Conservation (phyloP, 1,284 basidiomycete genomes). For the Chondrostereum purpureum region DNA sequence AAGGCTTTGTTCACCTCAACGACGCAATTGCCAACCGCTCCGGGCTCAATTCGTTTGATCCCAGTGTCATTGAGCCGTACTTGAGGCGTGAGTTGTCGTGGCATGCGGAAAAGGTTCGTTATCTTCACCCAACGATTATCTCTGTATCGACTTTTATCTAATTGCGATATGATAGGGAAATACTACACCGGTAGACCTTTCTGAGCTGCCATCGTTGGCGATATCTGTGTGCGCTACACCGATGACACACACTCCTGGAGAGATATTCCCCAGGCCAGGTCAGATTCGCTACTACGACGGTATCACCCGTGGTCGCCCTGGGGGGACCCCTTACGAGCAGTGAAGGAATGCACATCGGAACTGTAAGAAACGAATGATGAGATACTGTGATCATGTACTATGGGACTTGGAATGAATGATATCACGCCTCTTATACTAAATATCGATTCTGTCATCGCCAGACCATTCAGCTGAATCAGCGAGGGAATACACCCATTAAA, state of each 20-base stretch:
- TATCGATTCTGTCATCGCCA: too few species aligned
- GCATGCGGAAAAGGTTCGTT: conserved; percentile 27
- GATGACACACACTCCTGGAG: conserved; percentile 9
- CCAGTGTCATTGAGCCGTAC: conserved; percentile 31
- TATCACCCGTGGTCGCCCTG: conserved; percentile 11
- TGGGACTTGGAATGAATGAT: too few species aligned
- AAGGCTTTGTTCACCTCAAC: conserved; percentile 51
- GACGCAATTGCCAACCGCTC: conserved; percentile 24
- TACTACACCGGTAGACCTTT: neutral
- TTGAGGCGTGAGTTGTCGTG: conserved; percentile 30
- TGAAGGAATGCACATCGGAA: too few species aligned
- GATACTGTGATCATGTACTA: too few species aligned
- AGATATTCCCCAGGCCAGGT: conserved; percentile 8
- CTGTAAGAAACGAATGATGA: too few species aligned
- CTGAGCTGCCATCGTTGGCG: conserved; percentile 2
- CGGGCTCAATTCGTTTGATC: conserved; percentile 24
- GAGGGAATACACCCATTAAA: too few species aligned
- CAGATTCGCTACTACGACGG: conserved; percentile 10
- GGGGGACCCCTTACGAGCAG: too few species aligned
- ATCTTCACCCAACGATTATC: neutral
- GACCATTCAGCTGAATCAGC: too few species aligned
- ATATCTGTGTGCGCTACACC: conserved; percentile 8
- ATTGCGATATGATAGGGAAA: conserved; percentile 1
- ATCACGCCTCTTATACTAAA: too few species aligned
- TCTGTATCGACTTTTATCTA: neutral